A percentile compares a stretch with the other conserved stretches of the same genome.
Evolutionary conservation across 23 red algal species (phyloP).

Genomic region (Gracilaria vermiculophylla): DNA sequence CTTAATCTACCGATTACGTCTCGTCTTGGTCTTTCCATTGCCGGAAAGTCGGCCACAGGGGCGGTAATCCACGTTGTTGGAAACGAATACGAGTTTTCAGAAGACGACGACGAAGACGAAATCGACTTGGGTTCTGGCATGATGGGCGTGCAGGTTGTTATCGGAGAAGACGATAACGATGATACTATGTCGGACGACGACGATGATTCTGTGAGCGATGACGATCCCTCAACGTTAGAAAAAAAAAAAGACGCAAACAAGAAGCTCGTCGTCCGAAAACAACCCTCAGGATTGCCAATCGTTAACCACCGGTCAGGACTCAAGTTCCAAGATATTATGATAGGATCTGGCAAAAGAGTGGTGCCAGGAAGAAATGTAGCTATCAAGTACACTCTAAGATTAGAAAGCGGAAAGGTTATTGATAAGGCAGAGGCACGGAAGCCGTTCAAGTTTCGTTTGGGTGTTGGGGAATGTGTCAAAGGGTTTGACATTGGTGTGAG

Average conservation of each 20-base stretch:
- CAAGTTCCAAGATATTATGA: constrained; percentile 61
- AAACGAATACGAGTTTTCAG: constrained; percentile 1
- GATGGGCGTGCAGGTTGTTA: constrained; percentile 10
- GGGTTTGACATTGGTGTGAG: constrained; percentile 71
- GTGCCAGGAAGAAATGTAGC: constrained; percentile 59
- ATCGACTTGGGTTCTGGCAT: background rate
- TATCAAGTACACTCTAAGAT: constrained; percentile 49
- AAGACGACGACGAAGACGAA: background rate
- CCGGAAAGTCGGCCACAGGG: constrained; percentile 17
- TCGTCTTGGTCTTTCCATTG: constrained; percentile 40
- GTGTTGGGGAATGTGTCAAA: constrained; percentile 72
- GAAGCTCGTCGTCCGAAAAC: constrained; percentile 15
- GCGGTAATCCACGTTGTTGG: constrained; percentile 60
- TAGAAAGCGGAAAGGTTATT: constrained; percentile 63
- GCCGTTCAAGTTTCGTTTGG: constrained; percentile 81
- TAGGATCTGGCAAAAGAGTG: constrained; percentile 46
- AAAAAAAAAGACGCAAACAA: background rate
- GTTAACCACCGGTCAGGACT: constrained; percentile 49
- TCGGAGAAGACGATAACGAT: background rate
- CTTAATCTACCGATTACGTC: constrained; percentile 38
- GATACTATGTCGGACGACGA: background rate
- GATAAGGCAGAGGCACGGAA: constrained; percentile 61
- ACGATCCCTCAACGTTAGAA: background rate
- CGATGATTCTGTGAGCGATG: background rate
- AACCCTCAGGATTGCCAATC: constrained; percentile 6